Evolutionary conservation across 1,139 yeast genomes (phyloP), one percentile per base, ranked within the genome.

Genomic region (Saccharomycopsis crataegensis): DNA sequence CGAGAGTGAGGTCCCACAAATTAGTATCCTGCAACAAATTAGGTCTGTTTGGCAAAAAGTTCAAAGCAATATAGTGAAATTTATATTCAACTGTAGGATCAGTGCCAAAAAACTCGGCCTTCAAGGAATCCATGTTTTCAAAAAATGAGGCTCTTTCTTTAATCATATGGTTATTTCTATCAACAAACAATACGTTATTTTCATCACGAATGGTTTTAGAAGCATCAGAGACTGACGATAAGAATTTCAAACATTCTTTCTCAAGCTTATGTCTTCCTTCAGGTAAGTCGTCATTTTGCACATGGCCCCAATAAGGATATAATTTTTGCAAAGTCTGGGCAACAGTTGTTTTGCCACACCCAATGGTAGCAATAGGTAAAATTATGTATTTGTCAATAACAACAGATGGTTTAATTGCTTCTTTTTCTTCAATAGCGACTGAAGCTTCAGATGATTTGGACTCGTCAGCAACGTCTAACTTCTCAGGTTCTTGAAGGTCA

Each of bases 341-440:
- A 0, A 88, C 78, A 0, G 98, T 89, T 0, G 98, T 90, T 65
- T 94, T 94, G 8, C 99, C 99, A 67, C 97, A 88, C 0, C 98
- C 99, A 52, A 93, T 79, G 0, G 96, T 89, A 0, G 97, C 90
- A 12, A 91, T 80, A 0, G 99, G 94, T 1, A 89, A 77, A 1
- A 94, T 63, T 0, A 87, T 76, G 63, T 80, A 88, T 62, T 81
- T 82, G 8, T 70, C 67, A 14, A 46, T 22, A 14, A n/a, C 34
- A 12, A 33, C 44, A 32, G 16, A n/a, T 17, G 28, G 28, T 22
- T 22, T 22, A 22, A 4, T 22, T 32, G 12, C 40, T 8, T 8
- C 8, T 6, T 33, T 17, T 40, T 46, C 46, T 9, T 31, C 44
- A 12, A 41, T 17, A 6, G 9, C 8, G n/a, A 11, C 16, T 8